A percentile compares a stretch with the other conserved stretches of the same genome.
These are phyloP conservation scores for Fusarium cicatricum DNA, from an alignment of 2,329 filamentous ascomycete species.

Conservation along the genomic window DNA sequence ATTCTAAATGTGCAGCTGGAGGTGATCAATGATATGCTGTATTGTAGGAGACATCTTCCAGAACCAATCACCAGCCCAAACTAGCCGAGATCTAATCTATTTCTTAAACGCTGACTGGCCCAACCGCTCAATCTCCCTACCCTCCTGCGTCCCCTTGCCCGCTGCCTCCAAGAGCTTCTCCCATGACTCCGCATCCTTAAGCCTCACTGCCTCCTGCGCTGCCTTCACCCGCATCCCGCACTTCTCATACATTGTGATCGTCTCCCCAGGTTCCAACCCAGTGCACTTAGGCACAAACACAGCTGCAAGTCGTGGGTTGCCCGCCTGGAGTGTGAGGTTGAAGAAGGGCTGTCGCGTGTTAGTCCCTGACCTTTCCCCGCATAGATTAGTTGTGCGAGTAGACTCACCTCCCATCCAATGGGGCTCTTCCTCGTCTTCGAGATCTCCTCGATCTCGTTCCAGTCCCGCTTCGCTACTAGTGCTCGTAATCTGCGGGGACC, in stretches of 20 bases:
- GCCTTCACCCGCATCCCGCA: constrained; percentile 90
- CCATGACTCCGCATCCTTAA: constrained; percentile 80
- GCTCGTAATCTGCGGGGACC: constrained; percentile 72
- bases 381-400: not conserved
- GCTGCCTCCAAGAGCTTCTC: constrained; percentile 78
- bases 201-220: constrained; percentile 87
- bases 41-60: constrained; percentile 5
- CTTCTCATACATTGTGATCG: constrained; percentile 94
- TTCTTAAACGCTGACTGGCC: constrained; percentile 66
- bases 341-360: constrained; percentile 75
- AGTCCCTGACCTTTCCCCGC: constrained; percentile 9
- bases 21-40: not conserved
- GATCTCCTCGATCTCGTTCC: constrained; percentile 90
- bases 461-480: constrained; percentile 88
- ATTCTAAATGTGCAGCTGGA: not conserved
- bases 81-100: constrained; percentile 18
- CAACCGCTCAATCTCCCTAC: constrained; percentile 83
- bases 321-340: constrained; percentile 86
- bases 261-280: constrained; percentile 70
- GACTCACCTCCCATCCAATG: constrained; percentile 91
- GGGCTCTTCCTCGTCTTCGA: constrained; percentile 82
- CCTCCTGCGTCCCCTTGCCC: constrained; percentile 70
- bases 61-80: constrained; percentile 9
- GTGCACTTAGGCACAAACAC: constrained; percentile 90
- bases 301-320: constrained; percentile 86